Conservation (phyloP, 2,329 filamentous ascomycete genomes). For the Sclerotinia minor region DNA sequence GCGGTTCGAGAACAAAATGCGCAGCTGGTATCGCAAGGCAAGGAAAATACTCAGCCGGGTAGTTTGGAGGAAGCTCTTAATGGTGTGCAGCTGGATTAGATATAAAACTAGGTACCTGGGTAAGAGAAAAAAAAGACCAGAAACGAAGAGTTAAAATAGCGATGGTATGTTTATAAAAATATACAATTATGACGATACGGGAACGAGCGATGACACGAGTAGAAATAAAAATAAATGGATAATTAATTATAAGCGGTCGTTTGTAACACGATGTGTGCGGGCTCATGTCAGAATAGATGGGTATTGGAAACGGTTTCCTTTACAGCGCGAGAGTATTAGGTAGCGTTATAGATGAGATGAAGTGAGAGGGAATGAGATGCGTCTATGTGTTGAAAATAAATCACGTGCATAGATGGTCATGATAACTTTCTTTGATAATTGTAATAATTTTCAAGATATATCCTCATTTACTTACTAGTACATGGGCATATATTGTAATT, state of each 20-base stretch:
- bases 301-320: not conserved
- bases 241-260: too few species aligned
- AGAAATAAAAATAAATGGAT: not conserved
- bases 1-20: constrained; percentile 30
- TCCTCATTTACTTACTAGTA: not conserved
- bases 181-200: not conserved
- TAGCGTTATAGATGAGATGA: not conserved
- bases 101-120: too few species aligned
- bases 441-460: not conserved
- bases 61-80: constrained; percentile 39
- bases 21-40: not conserved
- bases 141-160: not conserved
- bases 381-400: too few species aligned
- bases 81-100: constrained; percentile 41
- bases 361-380: too few species aligned
- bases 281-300: not conserved
- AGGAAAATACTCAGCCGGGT: constrained; percentile 19
- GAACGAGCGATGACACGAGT: not conserved
- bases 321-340: not conserved
- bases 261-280: not conserved
- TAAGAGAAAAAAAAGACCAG: not conserved
- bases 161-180: not conserved
- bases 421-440: too few species aligned
- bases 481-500: not conserved
- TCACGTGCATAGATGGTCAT: too few species aligned